phyloP scores from a whole-genome alignment of 768 basidiomycete genomes.

The Coprinopsis strossmayeri region DNA sequence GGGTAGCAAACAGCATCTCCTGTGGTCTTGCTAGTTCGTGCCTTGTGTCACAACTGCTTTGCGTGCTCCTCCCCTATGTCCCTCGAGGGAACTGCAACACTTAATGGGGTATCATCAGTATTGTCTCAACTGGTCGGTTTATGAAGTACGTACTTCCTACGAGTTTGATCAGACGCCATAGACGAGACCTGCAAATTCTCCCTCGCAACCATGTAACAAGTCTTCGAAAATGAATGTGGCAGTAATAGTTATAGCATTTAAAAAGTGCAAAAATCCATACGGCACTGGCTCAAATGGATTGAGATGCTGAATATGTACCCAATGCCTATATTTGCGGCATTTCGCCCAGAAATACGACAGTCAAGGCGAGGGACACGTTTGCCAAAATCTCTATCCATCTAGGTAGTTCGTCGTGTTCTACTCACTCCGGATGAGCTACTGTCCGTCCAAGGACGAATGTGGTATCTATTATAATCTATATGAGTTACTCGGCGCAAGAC shows the following conservation, averaged over 20 bases:
- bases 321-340: constrained; percentile 61
- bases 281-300: constrained; percentile 50
- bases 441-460: too few species aligned
- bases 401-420: too few species aligned
- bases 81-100: too few species aligned
- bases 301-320: constrained; percentile 59
- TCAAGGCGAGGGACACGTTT: constrained; percentile 69
- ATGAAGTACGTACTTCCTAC: constrained; percentile 52
- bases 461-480: too few species aligned
- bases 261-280: constrained; percentile 61
- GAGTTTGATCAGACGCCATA: constrained; percentile 78
- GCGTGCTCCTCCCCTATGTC: too few species aligned
- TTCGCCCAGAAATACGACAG: constrained; percentile 69
- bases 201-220: constrained; percentile 57
- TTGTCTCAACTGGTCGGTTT: too few species aligned
- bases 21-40: too few species aligned
- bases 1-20: background rate
- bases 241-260: constrained; percentile 67
- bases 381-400: too few species aligned
- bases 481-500: too few species aligned
- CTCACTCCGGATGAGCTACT: too few species aligned
- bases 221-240: constrained; percentile 72
- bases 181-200: constrained; percentile 67
- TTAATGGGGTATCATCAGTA: too few species aligned
- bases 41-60: too few species aligned